Base-by-base conservation (phyloP, 176 grass and related monocot species). In the Themeda triandra region DNA sequence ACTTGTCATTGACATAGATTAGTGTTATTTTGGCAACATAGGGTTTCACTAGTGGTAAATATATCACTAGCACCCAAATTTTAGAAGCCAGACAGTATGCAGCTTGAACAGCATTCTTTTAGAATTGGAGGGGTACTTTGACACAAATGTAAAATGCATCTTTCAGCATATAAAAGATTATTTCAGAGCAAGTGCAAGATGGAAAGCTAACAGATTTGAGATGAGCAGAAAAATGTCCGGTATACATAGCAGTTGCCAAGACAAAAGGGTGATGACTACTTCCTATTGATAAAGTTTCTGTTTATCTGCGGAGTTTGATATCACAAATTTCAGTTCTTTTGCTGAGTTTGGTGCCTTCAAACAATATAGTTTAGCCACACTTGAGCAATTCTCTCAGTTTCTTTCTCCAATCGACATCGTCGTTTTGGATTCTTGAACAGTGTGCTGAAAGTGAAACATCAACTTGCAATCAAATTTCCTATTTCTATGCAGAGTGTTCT, bases 11-110 rank as follows among this genome's bases (percentile, higher is more conserved):
- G 40, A 45, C 39, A 25, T 44, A 42, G 15, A 12, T 10, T 42
- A 71, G 39, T 72, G 69, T 28, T 70, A 42, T 70, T 25, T 72
- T 72, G 40, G 69, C n/a, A n/a, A n/a, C n/a, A n/a, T n/a, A 29
- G 13, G n/a, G 40, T 72, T 45, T 72, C 40, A 28, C 13, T 18
- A 54, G 49, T 37, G 6, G 37, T 21, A 21, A 78, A 24, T 66
- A 24, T 31, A 36, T 17, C n/a, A n/a, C n/a, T 31, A 49, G 18
- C 25, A 31, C 13, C 13, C 3, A 31, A 74, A 69, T 33, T n/a
- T 69, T 69, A 39, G 54, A 59, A 39, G 17, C 39, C 48, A 31
- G 69, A 72, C 40, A 28, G 24, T 14, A 72, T 45, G 69, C 42
- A 15, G 40, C 23, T 12, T 71, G 23, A 42, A 44, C 5, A 27